Evolutionary conservation across 352 stramenopile genomes (phyloP), one percentile per base, ranked within the genome.

Genomic region (Globisporangium paroecandrum): DNA sequence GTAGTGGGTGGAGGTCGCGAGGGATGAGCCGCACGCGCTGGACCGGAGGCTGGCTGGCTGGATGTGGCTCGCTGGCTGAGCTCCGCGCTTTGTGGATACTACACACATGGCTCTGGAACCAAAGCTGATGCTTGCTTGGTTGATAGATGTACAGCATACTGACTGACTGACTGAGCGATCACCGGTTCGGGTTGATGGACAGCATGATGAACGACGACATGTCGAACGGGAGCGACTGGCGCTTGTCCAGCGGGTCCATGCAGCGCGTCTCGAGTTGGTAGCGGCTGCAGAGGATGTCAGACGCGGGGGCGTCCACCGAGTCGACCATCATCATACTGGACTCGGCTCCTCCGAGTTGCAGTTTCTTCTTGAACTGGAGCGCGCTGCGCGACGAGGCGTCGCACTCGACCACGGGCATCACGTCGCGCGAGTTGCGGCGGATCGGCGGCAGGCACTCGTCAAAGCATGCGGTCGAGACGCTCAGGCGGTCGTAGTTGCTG

Each of bases 321-420:
- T 51, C 43, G 43, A 51, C 18, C 43, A 51, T 51, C 43, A 51
- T 51, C 43, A 51, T 22, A 10, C 18, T 51, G 15, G 43, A n/a
- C 43, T 51, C 43, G 20, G 55, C 36, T 13, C 29, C 53, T 12
- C 27, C 54, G 7, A 66, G 53, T 53, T 62, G 66, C 25, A 71
- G 41, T 59, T 71, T 71, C 59, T 67, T 67, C 41, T 71, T 68
- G 46, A 71, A 71, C 53, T 71, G 66, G 32, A 71, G 43, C 32
- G 66, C 66, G 4, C 5, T 51, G 43, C 43, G 18, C 6, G 43
- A 43, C 8, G 15, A 62, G 13, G 51, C 20, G 66, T 66, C 60
- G 38, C 58, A 70, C 41, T 71, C 61, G 38, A 71, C 27, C 32
- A 68, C 24, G 9, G 29, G 56, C 22, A 65, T 32, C 41, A 57